Percentiles rank a stretch among this genome's conserved stretches.
These are phyloP conservation scores for Cystobasidium tubakii DNA, from an alignment of 768 basidiomycete genomes.

Conservation along the genomic window DNA sequence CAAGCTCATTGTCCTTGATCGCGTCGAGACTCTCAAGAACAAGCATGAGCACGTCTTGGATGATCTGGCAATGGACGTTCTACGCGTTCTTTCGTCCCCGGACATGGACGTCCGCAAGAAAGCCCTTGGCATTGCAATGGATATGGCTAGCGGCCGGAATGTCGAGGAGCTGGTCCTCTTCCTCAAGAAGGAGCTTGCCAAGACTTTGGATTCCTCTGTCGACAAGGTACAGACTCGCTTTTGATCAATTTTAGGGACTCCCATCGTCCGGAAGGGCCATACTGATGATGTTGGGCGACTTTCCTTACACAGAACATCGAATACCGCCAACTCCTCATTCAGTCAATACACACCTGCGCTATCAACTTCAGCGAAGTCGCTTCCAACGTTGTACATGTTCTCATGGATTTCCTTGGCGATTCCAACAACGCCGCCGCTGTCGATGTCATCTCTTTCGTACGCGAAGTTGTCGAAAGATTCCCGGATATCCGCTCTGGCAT, in stretches of 20 bases:
- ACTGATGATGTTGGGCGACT: too few species aligned
- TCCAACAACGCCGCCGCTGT: constrained; percentile 89
- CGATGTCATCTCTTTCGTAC: constrained; percentile 83
- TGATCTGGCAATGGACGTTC: constrained; percentile 86
- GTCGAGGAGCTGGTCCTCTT: constrained; percentile 94
- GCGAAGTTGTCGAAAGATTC: constrained; percentile 97
- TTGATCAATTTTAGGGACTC: background rate
- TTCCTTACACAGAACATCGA: constrained; percentile 90
- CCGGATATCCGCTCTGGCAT: constrained; percentile 74
- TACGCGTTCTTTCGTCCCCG: constrained; percentile 65
- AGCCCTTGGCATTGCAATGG: constrained; percentile 78
- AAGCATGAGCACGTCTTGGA: constrained; percentile 81
- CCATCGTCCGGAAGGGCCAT: too few species aligned
- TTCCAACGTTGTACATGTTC: constrained; percentile 73
- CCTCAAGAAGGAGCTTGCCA: constrained; percentile 94
- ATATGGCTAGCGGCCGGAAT: constrained; percentile 87
- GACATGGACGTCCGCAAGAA: constrained; percentile 96
- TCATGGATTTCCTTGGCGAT: constrained; percentile 82
- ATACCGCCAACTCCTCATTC: constrained; percentile 91
- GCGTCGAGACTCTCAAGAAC: constrained; percentile 71
- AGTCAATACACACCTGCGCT: constrained; percentile 92
- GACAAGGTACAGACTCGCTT: constrained; percentile 76
- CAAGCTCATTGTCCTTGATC: constrained; percentile 91
- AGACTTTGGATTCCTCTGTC: constrained; percentile 73
- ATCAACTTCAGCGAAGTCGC: constrained; percentile 96